These are phyloP conservation scores for Microcyclospora tardicrescens DNA, from an alignment of 2,329 filamentous ascomycete genomes.

Conservation along the genomic window DNA sequence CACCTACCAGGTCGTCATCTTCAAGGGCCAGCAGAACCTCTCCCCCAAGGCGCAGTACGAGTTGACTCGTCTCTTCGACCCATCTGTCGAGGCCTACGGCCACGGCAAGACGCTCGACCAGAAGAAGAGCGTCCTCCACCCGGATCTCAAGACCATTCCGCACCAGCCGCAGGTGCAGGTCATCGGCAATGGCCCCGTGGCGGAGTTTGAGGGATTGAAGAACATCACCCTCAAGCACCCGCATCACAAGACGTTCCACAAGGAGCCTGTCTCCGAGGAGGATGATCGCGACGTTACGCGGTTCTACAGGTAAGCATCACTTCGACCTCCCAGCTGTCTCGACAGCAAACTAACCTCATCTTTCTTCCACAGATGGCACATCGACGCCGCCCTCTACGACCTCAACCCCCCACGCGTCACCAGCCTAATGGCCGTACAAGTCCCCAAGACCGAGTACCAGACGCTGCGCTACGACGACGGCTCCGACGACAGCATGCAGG, in stretches of 20 bases:
- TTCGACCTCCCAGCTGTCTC: too few relatives aligned
- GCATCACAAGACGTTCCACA: slow-evolving; percentile 66
- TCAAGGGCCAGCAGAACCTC: slow-evolving; percentile 53
- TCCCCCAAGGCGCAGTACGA: slow-evolving; percentile 61
- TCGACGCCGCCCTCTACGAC: slow-evolving; percentile 64
- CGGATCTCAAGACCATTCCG: slow-evolving; percentile 67
- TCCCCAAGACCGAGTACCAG: slow-evolving; percentile 53
- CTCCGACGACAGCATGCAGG: slow-evolving; percentile 49
- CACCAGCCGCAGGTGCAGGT: slow-evolving; percentile 71
- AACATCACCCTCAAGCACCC: slow-evolving; percentile 59
- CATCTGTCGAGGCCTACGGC: slow-evolving; percentile 51
- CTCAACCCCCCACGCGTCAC: slow-evolving; percentile 64
- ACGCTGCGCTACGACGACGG: slow-evolving; percentile 63
- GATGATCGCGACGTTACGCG: slow-evolving; percentile 45
- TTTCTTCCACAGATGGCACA: slow-evolving; percentile 50
- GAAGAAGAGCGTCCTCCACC: slow-evolving; percentile 55
- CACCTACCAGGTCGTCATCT: slow-evolving; percentile 53
- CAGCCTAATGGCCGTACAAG: slow-evolving; percentile 58
- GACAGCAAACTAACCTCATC: too few relatives aligned
- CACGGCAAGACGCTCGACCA: slow-evolving; percentile 63
- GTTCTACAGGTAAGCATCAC: slow-evolving; percentile 38
- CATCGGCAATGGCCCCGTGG: slow-evolving; percentile 61
- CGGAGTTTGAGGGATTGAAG: slow-evolving; percentile 56
- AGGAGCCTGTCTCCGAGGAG: slow-evolving; percentile 47
- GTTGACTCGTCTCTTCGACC: slow-evolving; percentile 62